A percentile compares a stretch with the other conserved stretches of the same genome.
These are phyloP conservation scores for Xylaria sp. DNA, from an alignment of 2,329 filamentous ascomycete species.

Conservation along the genomic window DNA sequence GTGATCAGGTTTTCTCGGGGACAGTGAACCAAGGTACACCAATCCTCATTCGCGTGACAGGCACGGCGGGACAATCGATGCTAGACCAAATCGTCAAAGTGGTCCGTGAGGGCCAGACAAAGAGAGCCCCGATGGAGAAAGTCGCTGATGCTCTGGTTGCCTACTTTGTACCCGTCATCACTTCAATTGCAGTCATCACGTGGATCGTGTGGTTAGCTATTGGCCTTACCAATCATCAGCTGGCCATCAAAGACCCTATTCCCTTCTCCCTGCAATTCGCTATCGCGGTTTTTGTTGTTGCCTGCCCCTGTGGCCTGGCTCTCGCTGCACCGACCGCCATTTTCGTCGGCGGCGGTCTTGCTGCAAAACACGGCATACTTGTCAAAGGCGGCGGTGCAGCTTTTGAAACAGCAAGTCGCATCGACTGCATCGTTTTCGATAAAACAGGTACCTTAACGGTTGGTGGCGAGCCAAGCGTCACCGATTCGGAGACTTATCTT, in stretches of 20 bases:
- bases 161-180: slow-evolving; percentile 81
- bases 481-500: slow-evolving; percentile 59
- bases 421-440: slow-evolving; percentile 86
- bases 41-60: slow-evolving; percentile 71
- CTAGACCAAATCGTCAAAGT: slow-evolving; percentile 81
- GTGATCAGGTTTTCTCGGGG: slow-evolving; percentile 75
- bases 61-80: slow-evolving; percentile 75
- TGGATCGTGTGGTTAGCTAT: slow-evolving; percentile 78
- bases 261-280: slow-evolving; percentile 81
- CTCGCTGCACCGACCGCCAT: slow-evolving; percentile 88
- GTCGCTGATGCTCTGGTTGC: slow-evolving; percentile 77
- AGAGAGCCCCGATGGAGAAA: slow-evolving; percentile 78
- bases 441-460: slow-evolving; percentile 87
- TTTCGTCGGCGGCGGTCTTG: slow-evolving; percentile 83
- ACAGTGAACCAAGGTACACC: slow-evolving; percentile 77
- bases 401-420: slow-evolving; percentile 82
- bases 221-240: slow-evolving; percentile 67
- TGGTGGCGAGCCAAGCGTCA: slow-evolving; percentile 76
- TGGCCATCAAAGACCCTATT: slow-evolving; percentile 48
- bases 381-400: slow-evolving; percentile 87
- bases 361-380: slow-evolving; percentile 81
- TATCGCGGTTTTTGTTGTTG: slow-evolving; percentile 87
- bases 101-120: slow-evolving; percentile 80
- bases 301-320: slow-evolving; percentile 84
- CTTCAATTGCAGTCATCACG: slow-evolving; percentile 73